A percentile compares a stretch with the other conserved stretches of the same genome.
Evolutionary conservation across 257 asterid species (phyloP).

Genomic region (Solanum habrochaites): DNA sequence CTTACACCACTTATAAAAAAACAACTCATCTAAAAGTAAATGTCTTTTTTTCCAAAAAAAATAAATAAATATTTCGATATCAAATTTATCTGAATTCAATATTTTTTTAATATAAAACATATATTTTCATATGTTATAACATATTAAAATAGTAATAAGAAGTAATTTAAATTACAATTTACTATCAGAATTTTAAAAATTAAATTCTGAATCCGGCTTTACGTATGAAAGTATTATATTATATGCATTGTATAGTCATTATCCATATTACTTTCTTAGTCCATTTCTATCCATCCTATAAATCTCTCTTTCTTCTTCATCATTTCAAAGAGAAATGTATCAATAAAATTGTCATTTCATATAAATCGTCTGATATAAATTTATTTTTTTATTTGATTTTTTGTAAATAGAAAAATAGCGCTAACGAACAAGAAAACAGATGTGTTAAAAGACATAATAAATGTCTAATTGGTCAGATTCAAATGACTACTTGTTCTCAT

Average conservation of each 20-base stretch:
- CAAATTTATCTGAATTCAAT: not conserved
- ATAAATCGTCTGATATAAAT: not conserved
- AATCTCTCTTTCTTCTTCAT: not conserved
- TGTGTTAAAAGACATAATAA: not conserved
- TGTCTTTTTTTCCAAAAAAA: not conserved
- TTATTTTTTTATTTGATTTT: not conserved
- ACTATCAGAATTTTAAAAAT: not conserved
- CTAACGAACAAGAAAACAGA: not conserved
- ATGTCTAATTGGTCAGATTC: not conserved
- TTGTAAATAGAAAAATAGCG: not conserved
- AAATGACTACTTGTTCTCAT: constrained; percentile 1
- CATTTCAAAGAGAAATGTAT: not conserved
- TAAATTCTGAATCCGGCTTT: not conserved
- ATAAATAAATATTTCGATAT: not conserved
- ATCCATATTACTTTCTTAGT: not conserved
- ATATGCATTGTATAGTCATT: not conserved
- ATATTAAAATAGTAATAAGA: not conserved
- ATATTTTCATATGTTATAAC: not conserved
- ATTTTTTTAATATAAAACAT: not conserved
- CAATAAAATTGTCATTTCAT: not conserved
- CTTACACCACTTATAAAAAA: not conserved
- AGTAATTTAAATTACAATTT: not conserved
- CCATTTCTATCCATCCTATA: not conserved
- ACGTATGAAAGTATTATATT: not conserved
- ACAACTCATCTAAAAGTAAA: not conserved